Evolutionary conservation across 371 early-diverging fungal genomes (phyloP).

Genomic region (Mortierella sp.): DNA sequence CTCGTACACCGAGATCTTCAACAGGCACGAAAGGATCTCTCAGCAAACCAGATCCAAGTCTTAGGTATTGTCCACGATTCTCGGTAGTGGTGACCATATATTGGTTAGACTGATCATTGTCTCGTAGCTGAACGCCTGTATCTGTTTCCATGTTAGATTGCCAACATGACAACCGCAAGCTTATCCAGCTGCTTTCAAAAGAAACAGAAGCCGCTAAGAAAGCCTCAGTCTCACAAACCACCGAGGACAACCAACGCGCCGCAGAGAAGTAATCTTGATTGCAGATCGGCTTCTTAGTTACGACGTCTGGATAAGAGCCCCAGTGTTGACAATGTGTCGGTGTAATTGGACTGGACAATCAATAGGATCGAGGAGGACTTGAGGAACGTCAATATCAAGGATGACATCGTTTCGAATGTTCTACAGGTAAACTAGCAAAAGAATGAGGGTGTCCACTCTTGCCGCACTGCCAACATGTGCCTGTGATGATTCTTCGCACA

Average conservation of each 20-base stretch:
- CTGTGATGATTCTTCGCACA: background rate
- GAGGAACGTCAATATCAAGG: too few species aligned
- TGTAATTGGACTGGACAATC: too few species aligned
- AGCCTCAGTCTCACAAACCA: constrained; percentile 5
- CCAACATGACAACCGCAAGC: constrained; percentile 38
- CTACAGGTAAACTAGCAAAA: constrained; percentile 24
- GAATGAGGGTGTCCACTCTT: background rate
- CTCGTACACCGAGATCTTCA: constrained; percentile 39
- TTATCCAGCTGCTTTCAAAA: too few species aligned
- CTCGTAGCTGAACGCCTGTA: too few species aligned
- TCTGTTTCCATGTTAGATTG: constrained; percentile 19
- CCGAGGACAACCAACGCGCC: constrained; percentile 13
- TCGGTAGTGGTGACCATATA: too few species aligned
- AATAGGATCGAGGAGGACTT: constrained; percentile 46
- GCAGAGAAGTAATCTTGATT: too few species aligned
- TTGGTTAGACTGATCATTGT: too few species aligned
- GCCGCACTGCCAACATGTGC: background rate
- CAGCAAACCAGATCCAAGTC: constrained; percentile 23
- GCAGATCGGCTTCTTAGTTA: too few species aligned
- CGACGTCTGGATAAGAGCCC: too few species aligned
- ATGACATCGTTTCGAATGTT: constrained; percentile 44
- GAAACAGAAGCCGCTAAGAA: constrained; percentile 32
- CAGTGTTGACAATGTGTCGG: too few species aligned
- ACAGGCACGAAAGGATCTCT: constrained; percentile 24
- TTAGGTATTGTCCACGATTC: constrained; percentile 20